Conservation (phyloP, 208 protist genomes). For the Lotmaria passim region DNA sequence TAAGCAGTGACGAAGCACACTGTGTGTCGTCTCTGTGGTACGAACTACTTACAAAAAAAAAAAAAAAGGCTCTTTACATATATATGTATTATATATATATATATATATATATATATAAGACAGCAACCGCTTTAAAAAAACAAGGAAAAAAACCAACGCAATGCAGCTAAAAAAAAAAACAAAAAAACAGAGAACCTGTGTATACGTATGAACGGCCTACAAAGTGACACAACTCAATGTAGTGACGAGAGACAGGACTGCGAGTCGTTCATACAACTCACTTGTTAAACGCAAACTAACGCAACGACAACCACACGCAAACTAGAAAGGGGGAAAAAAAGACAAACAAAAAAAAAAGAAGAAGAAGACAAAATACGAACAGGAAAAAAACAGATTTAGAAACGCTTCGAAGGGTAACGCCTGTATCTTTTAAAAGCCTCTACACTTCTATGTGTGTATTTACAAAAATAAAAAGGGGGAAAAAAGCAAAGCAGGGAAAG, state of each 20-base stretch:
- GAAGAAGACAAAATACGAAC: slow-evolving; percentile 6
- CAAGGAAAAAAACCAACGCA: no score
- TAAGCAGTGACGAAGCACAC: no score
- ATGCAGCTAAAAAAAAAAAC: no score
- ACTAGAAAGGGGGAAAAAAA: slow-evolving; percentile 8
- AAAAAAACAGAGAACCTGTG: no score
- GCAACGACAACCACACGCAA: slow-evolving; percentile 4
- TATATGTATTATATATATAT: no score
- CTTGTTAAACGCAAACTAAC: slow-evolving; percentile 13
- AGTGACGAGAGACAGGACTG: background rate
- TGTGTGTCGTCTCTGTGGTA: no score
- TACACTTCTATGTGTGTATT: slow-evolving; percentile 20
- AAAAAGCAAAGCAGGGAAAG: background rate
- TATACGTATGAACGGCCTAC: no score
- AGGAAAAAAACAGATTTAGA: slow-evolving; percentile 12
- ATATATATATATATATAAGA: no score
- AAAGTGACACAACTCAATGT: no score
- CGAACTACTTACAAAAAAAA: background rate
- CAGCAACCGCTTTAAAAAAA: no score
- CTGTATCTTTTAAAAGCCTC: background rate
- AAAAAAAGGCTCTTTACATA: background rate
- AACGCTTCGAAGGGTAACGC: background rate
- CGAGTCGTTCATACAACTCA: background rate
- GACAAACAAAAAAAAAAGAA: slow-evolving; percentile 9
- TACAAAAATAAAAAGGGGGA: background rate